Base-by-base conservation (phyloP, 2,329 filamentous ascomycete genomes). In the Diplodia intermedia region DNA sequence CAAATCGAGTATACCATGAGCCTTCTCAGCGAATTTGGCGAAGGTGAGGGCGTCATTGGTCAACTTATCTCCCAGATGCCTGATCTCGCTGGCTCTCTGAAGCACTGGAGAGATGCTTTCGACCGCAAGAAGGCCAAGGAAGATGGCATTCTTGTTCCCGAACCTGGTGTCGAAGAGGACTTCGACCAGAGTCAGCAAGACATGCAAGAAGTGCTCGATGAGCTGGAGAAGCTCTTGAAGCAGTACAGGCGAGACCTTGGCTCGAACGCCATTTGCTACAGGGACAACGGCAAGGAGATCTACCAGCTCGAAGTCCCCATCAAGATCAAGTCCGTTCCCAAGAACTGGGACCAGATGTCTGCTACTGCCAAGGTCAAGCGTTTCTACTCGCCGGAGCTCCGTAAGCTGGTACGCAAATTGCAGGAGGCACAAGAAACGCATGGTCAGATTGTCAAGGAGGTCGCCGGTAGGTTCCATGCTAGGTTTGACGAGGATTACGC, bases 371-470 rank as follows among this genome's bases (percentile, higher is more conserved):
- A 90, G 68, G 91, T 96, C 75, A 97, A 97, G 80, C 90, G 95
- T 0, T 99, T 94, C 83, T 99, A 98, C 82, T 97, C 94, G 72
- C 86, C 89, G 1, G 91, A 97, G 74, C 85, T 98, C 15, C 91
- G 91, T 15, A 85, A 86, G 33, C 86, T 97, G 2, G 93, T 99
- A 26, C 90, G 94, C 61, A 87, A 93, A 73, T 85, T 98, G 20
- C 95, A 97, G 76, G 95, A 99, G 80, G 92, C 93, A 1, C 94
- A 97, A 76, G 95, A 99, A 78, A 95, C 89, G 0, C 95, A 98
- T 79, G 90, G 89, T 4, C 94, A 99, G 75, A 91, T 98, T 49
- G 88, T 94, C 63, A 93, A 94, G 72, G 92, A 96, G 62, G 92
- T 97, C 38, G 88, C 92, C 0, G 85, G 87, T 29, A 88, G 93